Evolutionary conservation across 352 stramenopile species (phyloP), one percentile per base, ranked within the genome.

Genomic region (Globisporangium heterothallicum): DNA sequence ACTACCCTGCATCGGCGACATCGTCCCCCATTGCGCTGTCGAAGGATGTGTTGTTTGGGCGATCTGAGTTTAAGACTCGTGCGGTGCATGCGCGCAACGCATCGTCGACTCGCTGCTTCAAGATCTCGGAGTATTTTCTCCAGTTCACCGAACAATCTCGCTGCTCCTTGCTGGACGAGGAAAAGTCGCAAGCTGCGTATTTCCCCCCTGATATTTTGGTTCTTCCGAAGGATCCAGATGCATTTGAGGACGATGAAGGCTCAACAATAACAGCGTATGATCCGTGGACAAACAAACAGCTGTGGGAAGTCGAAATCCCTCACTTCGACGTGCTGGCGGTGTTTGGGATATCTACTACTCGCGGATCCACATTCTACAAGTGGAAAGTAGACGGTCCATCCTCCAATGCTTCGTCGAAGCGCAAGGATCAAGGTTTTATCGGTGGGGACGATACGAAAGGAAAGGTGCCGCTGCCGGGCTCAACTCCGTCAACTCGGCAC

Each of bases 51-150:
- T 48, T 90, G 12, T 87, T 93, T 53, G 82, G 82, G 19, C 78
- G 82, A 12, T 84, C 81, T 8, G 78, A 90, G 46, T 88, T 86
- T 45, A 84, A 61, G 50, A 91, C 82, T 0, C 65, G 71, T 38
- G 79, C 78, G 16, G 63, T 93, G 13, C 67, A 89, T 47, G 60
- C 71, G 8, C 62, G 64, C 10, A 88, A 93, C 54, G 55, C 69
- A 42, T 87, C 71, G 10, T 66, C 64, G 9, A 68, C 79, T 42
- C 66, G 75, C 16, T 93, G 82, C 49, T 86, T 93, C 49, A 86
- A 74, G 49, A 86, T 93, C 42, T 84, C 79, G 1, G 82, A 93
- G 61, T 93, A 84, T 51, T 93, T 93, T 52, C 35, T 93, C 22
- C 75, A 93, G 57, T 86, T 93, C 48, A 67, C 74, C 0, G 61